Base-by-base conservation (phyloP, 2,329 filamentous ascomycete species). In the Stagonosporopsis rhizophila region DNA sequence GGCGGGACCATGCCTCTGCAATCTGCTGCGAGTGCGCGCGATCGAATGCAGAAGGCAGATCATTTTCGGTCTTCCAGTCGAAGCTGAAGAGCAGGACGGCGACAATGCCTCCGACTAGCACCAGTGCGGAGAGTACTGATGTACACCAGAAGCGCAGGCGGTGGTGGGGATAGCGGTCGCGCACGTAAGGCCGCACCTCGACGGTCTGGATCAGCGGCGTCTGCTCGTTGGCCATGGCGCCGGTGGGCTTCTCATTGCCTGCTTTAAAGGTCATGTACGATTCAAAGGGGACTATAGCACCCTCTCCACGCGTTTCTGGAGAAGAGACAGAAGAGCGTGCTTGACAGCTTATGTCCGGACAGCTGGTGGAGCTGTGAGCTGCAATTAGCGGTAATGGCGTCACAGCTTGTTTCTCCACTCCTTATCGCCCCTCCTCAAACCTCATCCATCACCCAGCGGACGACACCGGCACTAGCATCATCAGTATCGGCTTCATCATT, bases 161-260 rank as follows among this genome's bases (percentile, higher is more conserved):
- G 62, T 83, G 80, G 64, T 89, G 86, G 6, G 74, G 72, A 55
- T 79, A 79, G 42, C 77, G 74, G 52, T 74, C 71, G 87, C 64
- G 86, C 22, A 58, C 55, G 80, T 66, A 80, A 79, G 57, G 80
- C 78, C 59, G 83, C 74, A 56, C 80, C 80, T 64, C 82, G 56
- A 90, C 84, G 47, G 84, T 87, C 66, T 86, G 81, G 59, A 91
- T 83, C 65, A 92, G 81, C 55, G 89, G 89, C 46, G 87, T 89
- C 53, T 79, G 80, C 78, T 91, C 88, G 72, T 79, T 73, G 30
- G 77, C 68, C 79, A 80, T 81, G 61, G 54, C 71, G 53, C 42
- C 41, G 46, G 46, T 44, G 19, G 35, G 50, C 58, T 73, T 72
- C 45, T 72, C 71, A 68, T 69, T 58, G 58, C 65, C 57, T 42